Conservation (phyloP, 257 asterid species). For the Petunia secreta region DNA sequence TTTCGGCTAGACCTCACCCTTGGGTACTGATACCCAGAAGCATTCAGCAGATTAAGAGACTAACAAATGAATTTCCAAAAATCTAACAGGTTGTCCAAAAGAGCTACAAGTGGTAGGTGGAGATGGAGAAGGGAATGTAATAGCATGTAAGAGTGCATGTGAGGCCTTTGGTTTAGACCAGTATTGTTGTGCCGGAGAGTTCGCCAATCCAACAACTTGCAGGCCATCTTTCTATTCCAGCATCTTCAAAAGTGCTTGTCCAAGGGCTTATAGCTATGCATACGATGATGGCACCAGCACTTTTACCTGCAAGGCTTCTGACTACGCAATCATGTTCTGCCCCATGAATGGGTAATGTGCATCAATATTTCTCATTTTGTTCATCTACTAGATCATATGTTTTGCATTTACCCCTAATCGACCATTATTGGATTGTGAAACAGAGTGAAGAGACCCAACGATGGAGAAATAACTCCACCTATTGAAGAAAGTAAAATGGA, state of each 20-base stretch:
- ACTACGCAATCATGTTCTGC: slow-evolving; percentile 59
- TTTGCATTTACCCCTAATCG: not conserved
- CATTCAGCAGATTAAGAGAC: not conserved
- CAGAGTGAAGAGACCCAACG: slow-evolving; percentile 45
- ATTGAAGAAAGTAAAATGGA: slow-evolving; percentile 40
- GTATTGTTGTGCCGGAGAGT: slow-evolving; percentile 85
- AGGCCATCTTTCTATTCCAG: slow-evolving; percentile 72
- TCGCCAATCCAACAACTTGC: slow-evolving; percentile 77
- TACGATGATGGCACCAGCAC: slow-evolving; percentile 86
- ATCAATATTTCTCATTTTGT: not conserved
- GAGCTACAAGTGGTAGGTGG: slow-evolving; percentile 79
- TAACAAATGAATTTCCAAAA: not conserved
- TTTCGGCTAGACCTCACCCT: not conserved
- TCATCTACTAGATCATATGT: not conserved
- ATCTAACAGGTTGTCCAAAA: slow-evolving; percentile 69
- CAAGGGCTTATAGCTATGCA: slow-evolving; percentile 80
- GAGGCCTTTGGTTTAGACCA: slow-evolving; percentile 73
- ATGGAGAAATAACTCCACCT: slow-evolving; percentile 43
- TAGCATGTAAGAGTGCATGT: slow-evolving; percentile 90
- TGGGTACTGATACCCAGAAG: not conserved
- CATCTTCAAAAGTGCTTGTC: slow-evolving; percentile 75
- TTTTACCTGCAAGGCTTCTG: slow-evolving; percentile 76
- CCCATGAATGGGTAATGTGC: slow-evolving; percentile 38
- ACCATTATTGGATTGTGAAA: slow-evolving; percentile 27
- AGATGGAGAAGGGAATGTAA: slow-evolving; percentile 57